phyloP scores from a whole-genome alignment of 495 filamentous ascomycete genomes.

The Hyaloscypha variabilis region DNA sequence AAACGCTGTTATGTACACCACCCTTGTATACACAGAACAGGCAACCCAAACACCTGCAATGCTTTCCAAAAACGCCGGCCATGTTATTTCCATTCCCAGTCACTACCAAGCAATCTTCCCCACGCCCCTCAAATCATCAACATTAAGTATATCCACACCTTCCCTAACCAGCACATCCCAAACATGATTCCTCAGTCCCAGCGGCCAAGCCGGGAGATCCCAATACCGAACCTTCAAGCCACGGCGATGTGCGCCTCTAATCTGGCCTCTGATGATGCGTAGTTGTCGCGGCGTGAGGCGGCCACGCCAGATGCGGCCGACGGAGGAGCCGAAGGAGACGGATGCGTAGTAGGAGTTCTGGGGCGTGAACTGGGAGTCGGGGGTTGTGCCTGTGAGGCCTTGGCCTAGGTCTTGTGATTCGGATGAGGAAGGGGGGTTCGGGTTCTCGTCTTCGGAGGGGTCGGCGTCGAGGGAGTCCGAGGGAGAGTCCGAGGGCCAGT shows the following conservation, averaged over 20 bases:
- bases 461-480: constrained; percentile 19
- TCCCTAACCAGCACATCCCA: constrained; percentile 74
- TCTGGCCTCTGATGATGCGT: constrained; percentile 60
- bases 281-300: constrained; percentile 54
- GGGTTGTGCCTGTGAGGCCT: constrained; percentile 26
- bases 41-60: too few relatives aligned
- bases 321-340: constrained; percentile 44
- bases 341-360: constrained; percentile 59
- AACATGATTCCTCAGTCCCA: constrained; percentile 69
- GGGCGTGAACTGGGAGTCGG: constrained; percentile 39
- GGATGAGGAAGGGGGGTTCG: neutral
- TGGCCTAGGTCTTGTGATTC: constrained; percentile 19
- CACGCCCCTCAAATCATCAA: constrained; percentile 70
- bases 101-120: constrained; percentile 24
- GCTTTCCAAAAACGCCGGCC: neutral
- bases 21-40: too few relatives aligned
- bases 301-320: constrained; percentile 50
- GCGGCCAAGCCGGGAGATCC: constrained; percentile 77
- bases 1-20: too few relatives aligned
- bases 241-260: constrained; percentile 67
- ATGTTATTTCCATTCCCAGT: neutral
- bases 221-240: constrained; percentile 80
- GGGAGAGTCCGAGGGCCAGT: constrained; percentile 11
- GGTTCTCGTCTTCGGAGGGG: constrained; percentile 20
- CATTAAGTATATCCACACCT: constrained; percentile 75